Base-by-base conservation (phyloP, 129 eudicot genomes). In the Daucus carota region DNA sequence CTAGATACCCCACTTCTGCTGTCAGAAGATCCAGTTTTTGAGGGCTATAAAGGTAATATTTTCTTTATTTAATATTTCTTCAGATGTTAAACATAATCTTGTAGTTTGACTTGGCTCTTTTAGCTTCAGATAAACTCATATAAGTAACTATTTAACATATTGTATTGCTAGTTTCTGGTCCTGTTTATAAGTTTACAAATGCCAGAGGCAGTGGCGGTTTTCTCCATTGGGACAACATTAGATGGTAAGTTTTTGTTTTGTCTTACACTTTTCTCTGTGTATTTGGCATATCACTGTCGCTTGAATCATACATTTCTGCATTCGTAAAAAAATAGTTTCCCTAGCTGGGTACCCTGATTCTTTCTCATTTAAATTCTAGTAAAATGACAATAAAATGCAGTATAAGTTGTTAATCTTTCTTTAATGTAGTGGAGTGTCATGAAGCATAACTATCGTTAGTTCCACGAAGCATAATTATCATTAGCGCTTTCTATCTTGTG, bases 131-230 rank as follows among this genome's bases (percentile, higher is more conserved):
- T 76, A 15, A 60, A 8, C 45, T 68, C 54, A 29, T 28, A 72
- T 57, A 31, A 5, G 50, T 73, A 60, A 78, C 28, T 67, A 52
- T 29, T 32, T 84, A 47, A 46, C 63, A 28, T 42, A 79, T 45
- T 74, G 22, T 74, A 44, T 73, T 67, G 32, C 66, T 70, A 92
- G 98, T 84, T 77, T 87, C 80, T 72, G 98, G 97, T 59, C 92
- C 98, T 52, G 75, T 81, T 52, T 93, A 93, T 92, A 90, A 83
- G 85, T 93, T 93, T 73, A 80, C 95, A 75, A 93, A 90, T 81
- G 88, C 97, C 76, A 88, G 98, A 87, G 98, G 98, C 75, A 96
- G 91, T 75, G 97, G 98, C 1, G 91, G 92, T 84, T 90, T 88
- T 48, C 97, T 93, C 76, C 97, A 87, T 48, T 93, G 97, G 98